phyloP scores from a whole-genome alignment of 176 grass and related monocot genomes.

The Thinopyrum elongatum region DNA sequence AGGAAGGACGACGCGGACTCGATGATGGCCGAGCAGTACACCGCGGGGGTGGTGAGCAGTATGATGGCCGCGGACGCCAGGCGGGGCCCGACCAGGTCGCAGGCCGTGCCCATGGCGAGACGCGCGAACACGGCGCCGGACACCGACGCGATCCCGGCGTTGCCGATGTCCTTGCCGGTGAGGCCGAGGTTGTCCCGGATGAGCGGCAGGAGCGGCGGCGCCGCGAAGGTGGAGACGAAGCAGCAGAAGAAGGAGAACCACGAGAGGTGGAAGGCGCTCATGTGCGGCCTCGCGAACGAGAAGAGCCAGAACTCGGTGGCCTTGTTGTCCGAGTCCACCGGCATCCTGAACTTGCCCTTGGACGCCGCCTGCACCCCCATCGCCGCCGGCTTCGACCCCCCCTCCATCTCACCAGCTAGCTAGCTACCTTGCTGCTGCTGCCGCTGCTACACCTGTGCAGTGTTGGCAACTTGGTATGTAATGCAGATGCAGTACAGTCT shows the following conservation, averaged over 20 bases:
- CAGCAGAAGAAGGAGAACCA: slow-evolving; percentile 99
- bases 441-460: no score
- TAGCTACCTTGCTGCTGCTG: not conserved
- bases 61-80: slow-evolving; percentile 77
- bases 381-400: slow-evolving; percentile 6
- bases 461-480: not conserved
- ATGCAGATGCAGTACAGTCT: not conserved
- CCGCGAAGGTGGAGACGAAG: slow-evolving; percentile 87
- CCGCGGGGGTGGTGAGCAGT: slow-evolving; percentile 76
- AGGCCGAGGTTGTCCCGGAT: slow-evolving; percentile 81
- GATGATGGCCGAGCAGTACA: slow-evolving; percentile 79
- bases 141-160: slow-evolving; percentile 91
- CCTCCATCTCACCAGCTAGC: not conserved
- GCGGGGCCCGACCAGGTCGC: slow-evolving; percentile 78
- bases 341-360: slow-evolving; percentile 60
- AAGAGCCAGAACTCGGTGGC: slow-evolving; percentile 93
- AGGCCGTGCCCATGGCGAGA: slow-evolving; percentile 91
- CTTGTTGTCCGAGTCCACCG: slow-evolving; percentile 89
- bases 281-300: slow-evolving; percentile 78
- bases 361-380: slow-evolving; percentile 36
- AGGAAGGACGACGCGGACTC: slow-evolving; percentile 47
- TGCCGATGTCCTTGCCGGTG: slow-evolving; percentile 83
- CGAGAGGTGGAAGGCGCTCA: slow-evolving; percentile 84
- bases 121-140: slow-evolving; percentile 87
- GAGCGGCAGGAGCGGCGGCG: slow-evolving; percentile 79